Base-by-base conservation (phyloP, 306 rosid species). In the Gastrolobium bilobum region DNA sequence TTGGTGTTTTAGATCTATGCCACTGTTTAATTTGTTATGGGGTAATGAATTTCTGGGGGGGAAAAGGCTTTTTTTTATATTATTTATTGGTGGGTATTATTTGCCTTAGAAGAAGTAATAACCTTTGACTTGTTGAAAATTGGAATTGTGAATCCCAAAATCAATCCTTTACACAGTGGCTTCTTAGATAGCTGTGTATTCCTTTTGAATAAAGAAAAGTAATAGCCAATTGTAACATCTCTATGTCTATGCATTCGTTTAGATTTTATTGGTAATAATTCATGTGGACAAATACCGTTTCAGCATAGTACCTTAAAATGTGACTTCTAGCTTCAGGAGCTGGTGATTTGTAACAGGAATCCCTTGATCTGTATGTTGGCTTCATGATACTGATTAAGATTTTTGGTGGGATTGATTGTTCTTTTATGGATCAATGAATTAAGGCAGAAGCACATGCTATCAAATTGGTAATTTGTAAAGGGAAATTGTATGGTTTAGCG, bases 1-100 rank as follows among this genome's bases (percentile, higher is more conserved):
- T 2, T 72, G 38, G 48, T 4, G 65, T 57, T 34, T 76, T 44
- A 14, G 83, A 78, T 78, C 79, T 15, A 7, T 60, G 20, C 29
- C 26, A 26, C 48, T 68, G 58, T 78, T 56, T 60, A 31, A 33
- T 37, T 58, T 68, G 34, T 78, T 60, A 38, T 10, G 33, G 31
- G 38, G 71, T 44, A 37, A 5, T 54, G 10, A 57, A 39, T 68
- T 78, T 50, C 0, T 72, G 20, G 33, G 66, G 10, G 14, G 71
- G 44, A 43, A 8, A 7, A 0, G 3, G 3, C 4, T 57, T 39
- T 54, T 44, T 2, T 39, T 40, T 65, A n/a, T n/a, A n/a, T 5
- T 51, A 64, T 81, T 66, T 33, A 30, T 38, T 51, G 65, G 51
- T 46, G 50, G 48, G 48, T 71, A 3, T 33, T 59, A n/a, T n/a